Conservation (phyloP, 345 rosid genomes). For the Hypericum androsaemum region DNA sequence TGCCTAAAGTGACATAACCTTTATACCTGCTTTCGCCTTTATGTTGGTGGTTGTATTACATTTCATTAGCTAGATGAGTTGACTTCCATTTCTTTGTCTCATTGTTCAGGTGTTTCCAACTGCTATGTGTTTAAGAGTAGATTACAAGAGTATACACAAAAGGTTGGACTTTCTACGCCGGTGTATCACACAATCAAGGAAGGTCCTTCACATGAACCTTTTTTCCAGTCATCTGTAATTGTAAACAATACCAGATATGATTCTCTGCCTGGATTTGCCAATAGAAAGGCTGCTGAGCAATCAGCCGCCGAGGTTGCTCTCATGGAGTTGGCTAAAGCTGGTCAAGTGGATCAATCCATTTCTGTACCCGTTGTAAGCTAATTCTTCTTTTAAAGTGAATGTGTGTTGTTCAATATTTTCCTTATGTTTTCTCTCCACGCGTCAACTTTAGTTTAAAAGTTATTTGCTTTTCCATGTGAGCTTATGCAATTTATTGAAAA, state of each 20-base stretch:
- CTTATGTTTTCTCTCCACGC: background rate
- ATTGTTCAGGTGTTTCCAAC: slow-evolving; percentile 51
- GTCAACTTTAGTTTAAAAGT: background rate
- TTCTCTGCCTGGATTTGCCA: slow-evolving; percentile 74
- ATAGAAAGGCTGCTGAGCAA: slow-evolving; percentile 94
- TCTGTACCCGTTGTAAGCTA: slow-evolving; percentile 73
- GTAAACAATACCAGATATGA: slow-evolving; percentile 55
- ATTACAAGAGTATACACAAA: slow-evolving; percentile 80
- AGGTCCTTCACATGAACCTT: slow-evolving; percentile 85
- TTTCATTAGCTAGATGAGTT: too few relatives aligned
- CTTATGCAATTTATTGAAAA: too few relatives aligned
- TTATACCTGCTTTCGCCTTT: too few relatives aligned
- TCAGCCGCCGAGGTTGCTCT: slow-evolving; percentile 96
- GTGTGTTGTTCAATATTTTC: background rate
- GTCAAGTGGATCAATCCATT: slow-evolving; percentile 38
- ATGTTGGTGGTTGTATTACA: too few relatives aligned
- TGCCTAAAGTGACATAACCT: too few relatives aligned
- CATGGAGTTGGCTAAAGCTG: slow-evolving; percentile 48
- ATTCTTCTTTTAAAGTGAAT: background rate
- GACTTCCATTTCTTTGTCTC: too few relatives aligned
- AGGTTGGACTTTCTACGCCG: slow-evolving; percentile 58
- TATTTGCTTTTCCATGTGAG: background rate
- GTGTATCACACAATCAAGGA: slow-evolving; percentile 68
- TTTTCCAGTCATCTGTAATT: slow-evolving; percentile 57
- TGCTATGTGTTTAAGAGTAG: slow-evolving; percentile 82